A percentile compares a stretch with the other conserved stretches of the same genome.
phyloP scores from a whole-genome alignment of 2,329 filamentous ascomycete species.

The Mariannaea sp. region DNA sequence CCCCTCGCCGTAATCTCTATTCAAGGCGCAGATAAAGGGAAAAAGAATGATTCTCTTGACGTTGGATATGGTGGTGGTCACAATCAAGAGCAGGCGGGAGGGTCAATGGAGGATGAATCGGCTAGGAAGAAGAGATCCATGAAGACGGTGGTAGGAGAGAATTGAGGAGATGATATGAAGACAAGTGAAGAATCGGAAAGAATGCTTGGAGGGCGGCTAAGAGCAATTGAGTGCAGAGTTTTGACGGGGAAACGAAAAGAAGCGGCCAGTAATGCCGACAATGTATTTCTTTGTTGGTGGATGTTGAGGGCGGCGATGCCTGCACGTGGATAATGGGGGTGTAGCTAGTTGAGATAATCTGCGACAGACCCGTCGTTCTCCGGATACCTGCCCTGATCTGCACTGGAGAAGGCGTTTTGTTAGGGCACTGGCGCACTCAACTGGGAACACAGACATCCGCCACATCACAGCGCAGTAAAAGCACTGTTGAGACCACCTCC shows the following conservation, averaged over 20 bases:
- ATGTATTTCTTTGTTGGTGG: background rate
- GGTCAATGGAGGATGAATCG: constrained; percentile 18
- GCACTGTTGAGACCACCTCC: too few species aligned
- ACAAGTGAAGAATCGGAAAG: background rate
- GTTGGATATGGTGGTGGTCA: background rate
- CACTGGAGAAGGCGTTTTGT: background rate
- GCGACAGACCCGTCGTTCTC: background rate
- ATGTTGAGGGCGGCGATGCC: constrained; percentile 17
- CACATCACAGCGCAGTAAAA: too few species aligned
- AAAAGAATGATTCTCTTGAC: background rate
- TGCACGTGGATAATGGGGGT: constrained; percentile 13
- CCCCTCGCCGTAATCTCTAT: background rate
- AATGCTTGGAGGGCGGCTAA: background rate
- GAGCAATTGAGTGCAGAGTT: constrained; percentile 5
- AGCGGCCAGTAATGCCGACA: constrained; percentile 4
- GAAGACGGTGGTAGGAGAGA: constrained; percentile 1
- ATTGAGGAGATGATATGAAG: constrained; percentile 4
- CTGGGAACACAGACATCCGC: too few species aligned
- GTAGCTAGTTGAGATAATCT: too few species aligned
- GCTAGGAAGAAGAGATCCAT: constrained; percentile 22
- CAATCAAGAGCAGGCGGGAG: constrained; percentile 27
- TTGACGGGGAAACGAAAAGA: constrained; percentile 14
- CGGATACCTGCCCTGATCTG: background rate
- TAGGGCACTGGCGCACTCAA: too few species aligned
- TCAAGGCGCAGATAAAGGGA: background rate